A percentile compares a stretch with the other conserved stretches of the same genome.
Conservation (phyloP, 2,329 filamentous ascomycete species). For the Furcasterigmium furcatum region DNA sequence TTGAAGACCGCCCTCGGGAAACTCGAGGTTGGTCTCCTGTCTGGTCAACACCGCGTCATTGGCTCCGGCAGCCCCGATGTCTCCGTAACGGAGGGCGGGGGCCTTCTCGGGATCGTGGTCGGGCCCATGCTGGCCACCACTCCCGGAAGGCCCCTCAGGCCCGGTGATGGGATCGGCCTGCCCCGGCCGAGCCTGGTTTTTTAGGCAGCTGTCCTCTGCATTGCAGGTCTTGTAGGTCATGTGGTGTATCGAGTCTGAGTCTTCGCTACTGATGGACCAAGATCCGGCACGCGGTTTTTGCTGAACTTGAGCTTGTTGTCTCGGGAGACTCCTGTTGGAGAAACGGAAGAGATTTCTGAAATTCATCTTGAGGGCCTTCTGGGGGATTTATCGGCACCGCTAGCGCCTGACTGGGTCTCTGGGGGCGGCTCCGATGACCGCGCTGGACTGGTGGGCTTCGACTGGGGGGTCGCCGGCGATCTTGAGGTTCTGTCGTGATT, state of each 20-base stretch:
- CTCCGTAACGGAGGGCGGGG: conserved; percentile 1
- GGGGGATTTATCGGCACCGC: not conserved
- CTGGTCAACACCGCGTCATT: not conserved
- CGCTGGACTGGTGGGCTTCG: too few relatives aligned
- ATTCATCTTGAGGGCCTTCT: not conserved
- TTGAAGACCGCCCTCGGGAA: conserved; percentile 67
- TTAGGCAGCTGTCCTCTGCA: conserved; percentile 39
- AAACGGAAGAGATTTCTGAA: conserved; percentile 1
- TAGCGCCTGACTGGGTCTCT: too few relatives aligned
- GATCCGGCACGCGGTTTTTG: conserved; percentile 3
- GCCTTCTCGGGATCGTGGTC: conserved; percentile 4
- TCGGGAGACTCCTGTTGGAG: not conserved
- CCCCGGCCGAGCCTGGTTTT: conserved; percentile 20
- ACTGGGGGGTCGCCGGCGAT: too few relatives aligned
- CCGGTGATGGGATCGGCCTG: conserved; percentile 1
- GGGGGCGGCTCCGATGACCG: not conserved
- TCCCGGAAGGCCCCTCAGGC: conserved; percentile 1
- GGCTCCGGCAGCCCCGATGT: not conserved
- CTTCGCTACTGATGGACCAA: conserved; percentile 3
- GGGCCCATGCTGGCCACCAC: not conserved
- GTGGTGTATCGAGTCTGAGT: conserved; percentile 2
- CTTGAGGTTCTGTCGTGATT: too few relatives aligned
- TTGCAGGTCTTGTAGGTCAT: conserved; percentile 8
- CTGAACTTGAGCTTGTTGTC: not conserved
- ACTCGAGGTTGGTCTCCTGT: conserved; percentile 5